These are phyloP conservation scores for Groenewaldozyma sp. DNA, from an alignment of 1,139 yeast species.

Conservation along the genomic window DNA sequence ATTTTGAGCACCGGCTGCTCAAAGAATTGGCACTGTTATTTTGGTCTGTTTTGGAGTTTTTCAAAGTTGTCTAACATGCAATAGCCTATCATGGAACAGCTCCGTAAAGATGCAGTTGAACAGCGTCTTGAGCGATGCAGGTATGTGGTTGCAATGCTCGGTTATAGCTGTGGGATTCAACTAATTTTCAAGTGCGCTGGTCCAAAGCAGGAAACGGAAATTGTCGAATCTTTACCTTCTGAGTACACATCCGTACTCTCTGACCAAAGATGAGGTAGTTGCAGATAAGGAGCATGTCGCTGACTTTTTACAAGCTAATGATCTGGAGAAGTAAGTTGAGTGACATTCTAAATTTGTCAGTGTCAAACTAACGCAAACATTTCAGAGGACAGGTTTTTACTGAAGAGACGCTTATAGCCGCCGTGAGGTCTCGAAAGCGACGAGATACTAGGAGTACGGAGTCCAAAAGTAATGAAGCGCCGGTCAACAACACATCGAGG, in stretches of 20 bases:
- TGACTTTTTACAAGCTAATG: slow-evolving; percentile 39
- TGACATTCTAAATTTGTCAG: not conserved
- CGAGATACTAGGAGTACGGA: no score
- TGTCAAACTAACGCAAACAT: not conserved
- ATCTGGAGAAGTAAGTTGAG: slow-evolving; percentile 32
- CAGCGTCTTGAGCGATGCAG: slow-evolving; percentile 35
- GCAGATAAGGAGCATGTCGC: slow-evolving; percentile 33
- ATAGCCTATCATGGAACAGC: slow-evolving; percentile 30
- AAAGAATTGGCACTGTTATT: no score
- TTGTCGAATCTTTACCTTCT: slow-evolving; percentile 48
- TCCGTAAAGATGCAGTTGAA: slow-evolving; percentile 39
- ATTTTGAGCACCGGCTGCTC: no score
- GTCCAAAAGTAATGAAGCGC: no score
- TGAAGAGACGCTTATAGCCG: not conserved
- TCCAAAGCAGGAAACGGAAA: slow-evolving; percentile 42
- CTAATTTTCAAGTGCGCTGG: slow-evolving; percentile 28
- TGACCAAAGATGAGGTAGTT: slow-evolving; percentile 30
- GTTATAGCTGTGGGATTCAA: no score
- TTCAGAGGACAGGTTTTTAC: slow-evolving; percentile 1
- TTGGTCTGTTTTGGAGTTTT: no score
- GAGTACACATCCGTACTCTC: slow-evolving; percentile 38
- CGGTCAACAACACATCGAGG: no score
- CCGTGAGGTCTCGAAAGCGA: not conserved
- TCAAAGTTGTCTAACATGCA: not conserved
- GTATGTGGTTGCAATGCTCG: no score